Conservation (phyloP, 169 alveolate genomes). For the Cyclospora cayetanensis region DNA sequence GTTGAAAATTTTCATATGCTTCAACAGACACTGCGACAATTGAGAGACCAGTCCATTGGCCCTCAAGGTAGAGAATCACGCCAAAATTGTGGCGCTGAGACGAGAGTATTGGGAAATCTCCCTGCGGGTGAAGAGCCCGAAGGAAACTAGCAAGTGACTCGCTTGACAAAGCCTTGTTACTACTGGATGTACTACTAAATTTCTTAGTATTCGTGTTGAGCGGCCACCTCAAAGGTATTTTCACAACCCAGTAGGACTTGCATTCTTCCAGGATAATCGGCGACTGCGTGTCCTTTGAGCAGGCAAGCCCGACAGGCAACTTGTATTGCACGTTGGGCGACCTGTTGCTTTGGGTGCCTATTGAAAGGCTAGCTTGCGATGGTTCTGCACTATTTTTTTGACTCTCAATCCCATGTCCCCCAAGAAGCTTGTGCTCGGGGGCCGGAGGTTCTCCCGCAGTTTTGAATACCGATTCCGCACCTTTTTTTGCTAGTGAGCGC, state of each 20-base stretch:
- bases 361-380: neutral
- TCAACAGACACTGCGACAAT: constrained; percentile 30
- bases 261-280: constrained; percentile 31
- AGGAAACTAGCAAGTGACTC: constrained; percentile 17
- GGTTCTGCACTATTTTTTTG: neutral
- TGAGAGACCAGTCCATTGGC: constrained; percentile 27
- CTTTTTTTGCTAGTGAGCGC: too few species aligned
- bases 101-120: constrained; percentile 25
- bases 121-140: neutral
- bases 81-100: constrained; percentile 58
- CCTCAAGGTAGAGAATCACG: constrained; percentile 28
- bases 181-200: neutral
- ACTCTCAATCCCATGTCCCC: neutral
- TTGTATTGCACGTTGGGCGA: neutral
- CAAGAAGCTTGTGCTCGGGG: neutral
- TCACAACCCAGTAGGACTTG: constrained; percentile 31
- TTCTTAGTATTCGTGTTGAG: neutral
- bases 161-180: too few species aligned
- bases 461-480: too few species aligned
- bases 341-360: neutral
- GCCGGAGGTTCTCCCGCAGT: too few species aligned
- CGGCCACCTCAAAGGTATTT: neutral
- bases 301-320: neutral
- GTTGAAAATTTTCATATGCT: constrained; percentile 20
- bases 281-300: neutral